phyloP scores from a whole-genome alignment of 2,329 filamentous ascomycete species.

The Exophiala phaeomuriformis region DNA sequence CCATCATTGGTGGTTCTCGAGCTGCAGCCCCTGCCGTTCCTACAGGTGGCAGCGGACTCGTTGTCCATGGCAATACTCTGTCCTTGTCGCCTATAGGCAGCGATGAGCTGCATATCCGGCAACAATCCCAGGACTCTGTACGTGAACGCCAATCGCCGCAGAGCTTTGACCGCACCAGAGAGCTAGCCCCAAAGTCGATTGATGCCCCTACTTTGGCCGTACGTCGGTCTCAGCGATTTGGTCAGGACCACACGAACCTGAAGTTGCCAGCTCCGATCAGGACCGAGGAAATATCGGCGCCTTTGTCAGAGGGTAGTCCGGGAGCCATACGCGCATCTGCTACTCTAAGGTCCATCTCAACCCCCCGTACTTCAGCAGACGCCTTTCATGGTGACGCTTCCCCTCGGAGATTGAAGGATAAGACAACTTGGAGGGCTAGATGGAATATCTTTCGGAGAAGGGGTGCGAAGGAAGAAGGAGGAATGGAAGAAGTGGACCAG shows the following conservation, averaged over 20 bases:
- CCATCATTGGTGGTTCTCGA: conserved; percentile 40
- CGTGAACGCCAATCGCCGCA: conserved; percentile 31
- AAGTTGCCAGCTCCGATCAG: conserved; percentile 23
- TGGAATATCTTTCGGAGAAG: conserved; percentile 55
- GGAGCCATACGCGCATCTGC: conserved; percentile 23
- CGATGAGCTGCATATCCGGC: conserved; percentile 22
- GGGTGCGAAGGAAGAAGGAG: conserved; percentile 11
- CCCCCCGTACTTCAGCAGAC: conserved; percentile 16
- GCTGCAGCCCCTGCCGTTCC: conserved; percentile 31
- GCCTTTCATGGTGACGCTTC: conserved; percentile 11
- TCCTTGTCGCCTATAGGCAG: conserved; percentile 30
- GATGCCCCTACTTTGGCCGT: conserved; percentile 18
- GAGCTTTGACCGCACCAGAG: conserved; percentile 7
- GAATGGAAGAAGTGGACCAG: conserved; percentile 6
- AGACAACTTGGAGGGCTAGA: conserved; percentile 29
- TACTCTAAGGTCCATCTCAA: conserved; percentile 14
- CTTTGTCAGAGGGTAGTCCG: conserved; percentile 19
- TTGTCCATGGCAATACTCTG: conserved; percentile 34
- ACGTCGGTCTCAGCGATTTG: conserved; percentile 25
- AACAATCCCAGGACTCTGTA: conserved; percentile 27
- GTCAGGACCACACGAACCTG: conserved; percentile 15
- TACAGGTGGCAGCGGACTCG: conserved; percentile 33
- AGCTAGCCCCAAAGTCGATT: not conserved
- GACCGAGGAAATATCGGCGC: conserved; percentile 17
- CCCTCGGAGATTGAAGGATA: conserved; percentile 14